Base-by-base conservation (phyloP, 2,329 filamentous ascomycete species). In the Sordariomycetes sp. region DNA sequence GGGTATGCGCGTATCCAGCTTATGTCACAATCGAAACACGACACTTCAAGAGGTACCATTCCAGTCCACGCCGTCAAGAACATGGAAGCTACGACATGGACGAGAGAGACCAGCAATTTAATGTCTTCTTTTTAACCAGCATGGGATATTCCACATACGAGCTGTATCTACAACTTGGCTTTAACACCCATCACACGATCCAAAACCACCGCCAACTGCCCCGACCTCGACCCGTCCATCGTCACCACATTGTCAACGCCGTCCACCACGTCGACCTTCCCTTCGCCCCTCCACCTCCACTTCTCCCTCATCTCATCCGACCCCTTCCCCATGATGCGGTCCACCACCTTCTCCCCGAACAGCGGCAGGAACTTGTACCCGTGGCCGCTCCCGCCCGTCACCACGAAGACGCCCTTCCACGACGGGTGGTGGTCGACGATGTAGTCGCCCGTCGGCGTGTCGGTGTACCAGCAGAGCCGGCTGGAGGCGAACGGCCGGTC, bases 391-490 rank as follows among this genome's bases (percentile, higher is more conserved):
- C 82, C 83, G 3, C 82, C 83, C 0, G 82, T 85, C 0, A 81
- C 81, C 25, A 87, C 64, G 64, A 87, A 86, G 3, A 86, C 70
- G 16, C 78, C 77, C 59, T 76, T 67, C 69, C 81, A 81, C 18
- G 75, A 71, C 0, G 87, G 87, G 65, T 90, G 86, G 69, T 85
- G 84, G 65, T 85, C 81, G 60, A 89, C 77, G 58, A 90, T 76
- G 73, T 88, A 90, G 66, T 90, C 83, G 24, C 82, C 87, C 20
- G 81, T 82, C 8, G 82, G 77, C 64, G 87, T 90, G 71, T 90
- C 87, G 5, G 83, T 83, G 68, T 90, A 90, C 87, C 87, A 90
- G 72, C 87, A 90, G 57, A 90, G 71, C 25, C 85, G 76, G 1
- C 83, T 86, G 57, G 76, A 74, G 59, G 72, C 71, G 72, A 88